Evolutionary conservation across 352 stramenopile genomes (phyloP), one percentile per base, ranked within the genome.

Genomic region (Phytophthora pini): DNA sequence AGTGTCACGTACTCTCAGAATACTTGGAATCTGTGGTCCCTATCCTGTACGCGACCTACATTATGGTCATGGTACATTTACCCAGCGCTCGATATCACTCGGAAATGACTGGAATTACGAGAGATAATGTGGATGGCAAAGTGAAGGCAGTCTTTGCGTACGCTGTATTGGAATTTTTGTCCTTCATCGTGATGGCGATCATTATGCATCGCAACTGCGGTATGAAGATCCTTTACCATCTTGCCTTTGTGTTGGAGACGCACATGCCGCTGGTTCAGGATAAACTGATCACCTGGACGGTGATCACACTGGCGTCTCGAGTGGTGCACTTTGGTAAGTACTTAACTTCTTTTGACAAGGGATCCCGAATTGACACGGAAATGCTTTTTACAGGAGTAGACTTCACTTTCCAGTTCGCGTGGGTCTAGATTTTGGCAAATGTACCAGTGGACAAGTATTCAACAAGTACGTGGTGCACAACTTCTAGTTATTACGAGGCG

Each of bases 1-100:
- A 82, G 51, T 82, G 69, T 46, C 36, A 68, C 15, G 52, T 71
- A 4, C 61, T 82, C 0, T 41, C 70, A 1, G 74, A 82, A 51
- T 82, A 77, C 29, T 34, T 70, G 43, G 67, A 82, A 34, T 55
- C 64, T 2, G 34, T 77, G 20, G 63, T 79, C 40, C 67, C 74
- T 0, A 22, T 72, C 1, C 52, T 79, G 12, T 79, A 74, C 36
- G 55, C 17, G 1, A 63, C 29, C 7, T 70, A 44, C 13, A 53
- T 66, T 17, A 0, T 57, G 11, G 24, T 56, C 9, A 66, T 79
- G 62, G 32, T 68, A 0, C 29, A 50, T 1, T 55, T 75, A 6
- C 64, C 70, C 0, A 77, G 70, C 29, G 44, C 44, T 2, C 22
- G 9, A n/a, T 57, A 64, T 50, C 56, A 64, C 26, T 15, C 40